Percentiles rank a stretch among this genome's conserved stretches.
Conservation (phyloP, 352 stramenopile genomes). For the Phytophthora uliginosa region DNA sequence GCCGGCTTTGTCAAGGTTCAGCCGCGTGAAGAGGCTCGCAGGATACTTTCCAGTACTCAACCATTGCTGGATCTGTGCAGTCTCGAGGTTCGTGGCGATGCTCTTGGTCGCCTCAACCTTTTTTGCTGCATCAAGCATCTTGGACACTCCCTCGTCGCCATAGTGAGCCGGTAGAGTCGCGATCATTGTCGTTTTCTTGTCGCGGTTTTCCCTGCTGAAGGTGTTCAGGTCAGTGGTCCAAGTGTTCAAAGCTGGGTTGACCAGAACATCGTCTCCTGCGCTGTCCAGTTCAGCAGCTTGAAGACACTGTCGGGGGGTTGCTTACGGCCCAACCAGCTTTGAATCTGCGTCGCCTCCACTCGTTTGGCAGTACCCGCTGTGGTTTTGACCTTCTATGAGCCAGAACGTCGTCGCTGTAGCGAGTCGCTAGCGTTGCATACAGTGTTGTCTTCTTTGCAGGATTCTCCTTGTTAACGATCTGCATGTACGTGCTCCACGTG, state of each 20-base stretch:
- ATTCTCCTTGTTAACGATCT: too few relatives aligned
- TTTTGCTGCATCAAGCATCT: neutral
- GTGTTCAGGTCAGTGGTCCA: neutral
- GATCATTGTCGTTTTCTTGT: neutral
- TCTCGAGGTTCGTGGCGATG: neutral
- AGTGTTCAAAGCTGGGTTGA: neutral
- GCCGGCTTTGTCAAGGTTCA: neutral
- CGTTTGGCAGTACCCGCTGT: too few relatives aligned
- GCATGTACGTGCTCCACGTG: neutral
- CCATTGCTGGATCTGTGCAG: neutral
- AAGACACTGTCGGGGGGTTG: too few relatives aligned
- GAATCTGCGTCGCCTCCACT: too few relatives aligned
- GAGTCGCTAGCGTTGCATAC: too few relatives aligned
- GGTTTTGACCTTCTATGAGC: too few relatives aligned
- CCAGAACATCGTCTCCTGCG: too few relatives aligned
- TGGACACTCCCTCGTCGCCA: neutral
- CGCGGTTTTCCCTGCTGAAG: neutral
- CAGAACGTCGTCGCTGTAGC: too few relatives aligned
- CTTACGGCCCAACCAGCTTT: too few relatives aligned
- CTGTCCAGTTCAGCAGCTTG: too few relatives aligned
- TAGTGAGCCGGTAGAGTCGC: neutral
- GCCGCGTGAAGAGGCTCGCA: neutral
- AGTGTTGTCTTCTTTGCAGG: too few relatives aligned
- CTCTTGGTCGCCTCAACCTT: neutral
- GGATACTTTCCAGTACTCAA: neutral